Base-by-base conservation (phyloP, 140 eudicot genomes). In the Cichorium intybus region DNA sequence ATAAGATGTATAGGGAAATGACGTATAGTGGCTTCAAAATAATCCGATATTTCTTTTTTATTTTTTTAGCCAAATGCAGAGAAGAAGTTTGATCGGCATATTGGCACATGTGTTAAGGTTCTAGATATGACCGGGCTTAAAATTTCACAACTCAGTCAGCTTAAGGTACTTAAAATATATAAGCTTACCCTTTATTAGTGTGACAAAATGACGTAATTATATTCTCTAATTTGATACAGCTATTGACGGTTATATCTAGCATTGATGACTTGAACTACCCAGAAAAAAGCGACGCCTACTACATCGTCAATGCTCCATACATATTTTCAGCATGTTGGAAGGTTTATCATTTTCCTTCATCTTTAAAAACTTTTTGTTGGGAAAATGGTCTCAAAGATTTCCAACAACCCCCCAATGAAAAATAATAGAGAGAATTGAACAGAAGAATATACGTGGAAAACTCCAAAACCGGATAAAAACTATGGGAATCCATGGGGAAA, bases 241-340 rank as follows among this genome's bases (percentile, higher is more conserved):
- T 94, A 22, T 76, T 86, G 77, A 86, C 99, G 35, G 97, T 70
- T 56, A 86, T 94, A 68, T 86, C 99, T 47, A 80, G 87, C 65
- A 89, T 94, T 60, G 99, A 94, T 80, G 99, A 89, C 77, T 79
- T 94, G 55, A 94, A 94, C 77, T 94, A 94, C 71, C 99, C 99
- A 5, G 99, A 94, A 88, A 94, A 86, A 82, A 83, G 95, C 5
- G 97, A 89, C 52, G 79, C 82, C 18, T 94, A 94, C 85, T 94
- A 75, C 79, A 85, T 94, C 17, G 99, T 94, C 54, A 94, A 94
- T 52, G 95, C 89, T 50, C 99, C 99, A 34, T 89, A 89, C 66
- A 88, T 94, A 77, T 94, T 94, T 75, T 94, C 99, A 56, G 97
- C 97, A 14, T 94, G 99, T 77, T 89, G 99, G 99, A 94, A 89